Evolutionary conservation across 2,329 filamentous ascomycete genomes (phyloP), one percentile per base, ranked within the genome.

Genomic region (Neopestalotiopsis rosae): DNA sequence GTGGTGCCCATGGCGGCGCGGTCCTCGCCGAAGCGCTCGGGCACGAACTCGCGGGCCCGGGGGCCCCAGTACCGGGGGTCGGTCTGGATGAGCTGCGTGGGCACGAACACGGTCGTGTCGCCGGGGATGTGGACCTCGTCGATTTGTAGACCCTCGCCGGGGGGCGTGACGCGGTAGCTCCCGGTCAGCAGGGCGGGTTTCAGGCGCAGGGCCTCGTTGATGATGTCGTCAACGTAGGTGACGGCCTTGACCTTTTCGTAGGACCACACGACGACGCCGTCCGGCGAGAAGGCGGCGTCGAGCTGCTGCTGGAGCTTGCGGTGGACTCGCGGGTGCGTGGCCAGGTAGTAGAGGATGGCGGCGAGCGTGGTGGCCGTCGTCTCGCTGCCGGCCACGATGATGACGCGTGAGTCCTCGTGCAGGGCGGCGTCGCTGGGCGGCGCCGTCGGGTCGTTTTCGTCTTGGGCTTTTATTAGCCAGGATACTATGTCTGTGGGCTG

Each of bases 151-250:
- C 81, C 81, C 67, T 80, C 74, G 24, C 24, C 24, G 20, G 78
- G 64, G 7, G 81, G 81, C 1, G 81, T 82, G 13, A 78, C 62
- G 3, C 83, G 75, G 38, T 75, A 73, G 30, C 81, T 59, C 0
- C 77, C 80, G 7, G 76, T 76, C 1, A 80, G 79, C 1, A 82
- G 78, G 0, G 81, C 76, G 5, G 83, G 81, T 66, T 82, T 76
- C 4, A 84, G 73, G n/a, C 83, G 78, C 4, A 84, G 72, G 1
- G 81, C 75, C 69, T 85, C 83, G 67, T 84, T 79, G 74, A 83
- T 82, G n/a, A 78, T 72, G 17, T 76, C 79, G 67, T 83, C 81
- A 14, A 84, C 75, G 40, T 78, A 74, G 5, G 70, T 42, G 7
- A 70, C 63, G 32, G 38, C 70, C 71, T 61, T 75, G 72, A 69